These are phyloP conservation scores for Penicillium egyptiacum DNA, from an alignment of 495 filamentous ascomycete genomes.

Conservation along the genomic window DNA sequence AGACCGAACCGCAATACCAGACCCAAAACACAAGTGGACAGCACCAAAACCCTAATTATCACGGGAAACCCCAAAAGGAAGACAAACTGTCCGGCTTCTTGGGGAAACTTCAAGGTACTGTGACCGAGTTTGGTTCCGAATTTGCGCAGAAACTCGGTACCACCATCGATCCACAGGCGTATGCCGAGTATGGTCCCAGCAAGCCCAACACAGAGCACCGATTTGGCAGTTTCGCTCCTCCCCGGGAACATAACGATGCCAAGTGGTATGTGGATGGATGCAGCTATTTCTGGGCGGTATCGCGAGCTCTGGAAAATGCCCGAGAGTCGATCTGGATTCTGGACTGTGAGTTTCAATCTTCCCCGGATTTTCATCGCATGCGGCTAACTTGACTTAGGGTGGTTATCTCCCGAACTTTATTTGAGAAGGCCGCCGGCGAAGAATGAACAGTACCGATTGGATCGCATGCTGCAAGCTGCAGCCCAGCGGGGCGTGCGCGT, in stretches of 20 bases:
- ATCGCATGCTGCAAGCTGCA: slow-evolving; percentile 83
- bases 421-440: slow-evolving; percentile 79
- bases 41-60: slow-evolving; percentile 23
- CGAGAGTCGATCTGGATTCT: slow-evolving; percentile 87
- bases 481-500: slow-evolving; percentile 85
- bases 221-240: slow-evolving; percentile 79
- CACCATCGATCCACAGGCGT: slow-evolving; percentile 51
- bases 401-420: slow-evolving; percentile 88
- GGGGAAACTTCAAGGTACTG: slow-evolving; percentile 55
- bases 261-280: slow-evolving; percentile 97
- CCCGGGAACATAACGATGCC: slow-evolving; percentile 59
- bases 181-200: slow-evolving; percentile 46
- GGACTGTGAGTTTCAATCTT: slow-evolving; percentile 44
- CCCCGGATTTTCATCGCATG: neutral
- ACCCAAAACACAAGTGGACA: slow-evolving; percentile 14
- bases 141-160: slow-evolving; percentile 50
- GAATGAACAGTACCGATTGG: slow-evolving; percentile 83
- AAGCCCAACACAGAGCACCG: slow-evolving; percentile 58
- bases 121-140: slow-evolving; percentile 52
- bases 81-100: slow-evolving; percentile 54
- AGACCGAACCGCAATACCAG: slow-evolving; percentile 19
- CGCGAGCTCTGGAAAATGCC: slow-evolving; percentile 78
- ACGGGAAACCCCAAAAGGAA: slow-evolving; percentile 39
- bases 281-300: slow-evolving; percentile 89
- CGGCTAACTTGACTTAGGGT: slow-evolving; percentile 51